Base-by-base conservation (phyloP, 352 stramenopile species). In the Halophytophthora batemanensis region DNA sequence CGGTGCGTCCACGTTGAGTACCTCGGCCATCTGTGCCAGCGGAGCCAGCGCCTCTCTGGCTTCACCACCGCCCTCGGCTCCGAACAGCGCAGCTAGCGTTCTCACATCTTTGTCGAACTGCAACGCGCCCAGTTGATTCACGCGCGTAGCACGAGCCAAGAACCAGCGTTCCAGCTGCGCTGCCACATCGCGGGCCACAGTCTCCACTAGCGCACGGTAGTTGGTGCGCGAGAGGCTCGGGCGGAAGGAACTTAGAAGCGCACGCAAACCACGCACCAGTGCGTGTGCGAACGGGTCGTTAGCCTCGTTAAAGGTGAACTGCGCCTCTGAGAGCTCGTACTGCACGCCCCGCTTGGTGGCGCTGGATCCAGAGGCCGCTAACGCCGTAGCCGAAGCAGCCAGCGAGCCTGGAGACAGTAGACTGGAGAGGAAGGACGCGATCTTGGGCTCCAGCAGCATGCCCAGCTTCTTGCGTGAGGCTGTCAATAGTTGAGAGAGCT, bases 61-160 rank as follows among this genome's bases (percentile, higher is more conserved):
- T 47, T 90, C 66, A 54, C 77, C 71, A 6, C 50, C 54, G 22
- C 59, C 51, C 69, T 73, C 64, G 42, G 38, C 46, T 17, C 51
- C 68, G 45, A 95, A 86, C 63, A 88, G 87, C 11, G 56, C 73
- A 19, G 46, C 76, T 11, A 95, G 56, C 36, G 90, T 69, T 42
- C 85, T 82, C 45, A 95, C 28, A 51, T 95, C 85, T 54, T 95
- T 95, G 59, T 95, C 85, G 17, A 93, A 87, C 45, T 95, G 85
- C 2, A 95, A 61, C 18, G 85, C 82, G 15, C 85, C 85, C 21
- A 95, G 77, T 54, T 90, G 82, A 22, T 86, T 91, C 55, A 93
- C 85, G 13, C 75, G 74, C 45, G 69, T 58, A 28, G 57, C 56
- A n/a, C 70, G 70, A 17, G 66, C 62, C 15, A 76, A 43, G 38